Conservation (phyloP, 2,329 filamentous ascomycete genomes). For the Microsporum canis region DNA sequence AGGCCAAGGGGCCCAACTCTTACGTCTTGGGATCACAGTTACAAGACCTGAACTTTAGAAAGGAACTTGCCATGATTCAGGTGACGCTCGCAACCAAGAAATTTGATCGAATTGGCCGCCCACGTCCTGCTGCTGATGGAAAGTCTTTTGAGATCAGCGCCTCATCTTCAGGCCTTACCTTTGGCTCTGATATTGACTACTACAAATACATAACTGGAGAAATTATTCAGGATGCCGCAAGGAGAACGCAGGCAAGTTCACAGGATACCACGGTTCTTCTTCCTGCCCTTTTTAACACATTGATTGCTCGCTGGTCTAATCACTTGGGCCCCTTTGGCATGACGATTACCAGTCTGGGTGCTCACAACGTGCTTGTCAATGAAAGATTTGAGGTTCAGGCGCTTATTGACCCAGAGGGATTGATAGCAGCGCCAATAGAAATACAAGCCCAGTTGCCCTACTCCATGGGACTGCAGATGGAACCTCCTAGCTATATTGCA, state of each 20-base stretch:
- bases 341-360: slow-evolving; percentile 11
- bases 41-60: slow-evolving; percentile 3
- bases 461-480: neutral
- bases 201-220: too few relatives aligned
- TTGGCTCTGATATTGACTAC: too few relatives aligned
- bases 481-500: neutral
- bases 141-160: neutral
- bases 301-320: neutral
- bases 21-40: neutral
- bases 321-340: slow-evolving; percentile 10
- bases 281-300: neutral
- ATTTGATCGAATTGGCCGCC: slow-evolving; percentile 5
- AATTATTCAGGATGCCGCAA: neutral
- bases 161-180: neutral
- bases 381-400: slow-evolving; percentile 12
- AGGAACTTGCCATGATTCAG: slow-evolving; percentile 8
- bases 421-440: slow-evolving; percentile 12
- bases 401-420: slow-evolving; percentile 13
- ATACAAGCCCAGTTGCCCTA: neutral
- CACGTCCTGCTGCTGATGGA: neutral
- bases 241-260: neutral
- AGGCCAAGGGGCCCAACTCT: neutral
- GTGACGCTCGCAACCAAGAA: slow-evolving; percentile 7
- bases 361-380: slow-evolving; percentile 14
- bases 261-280: slow-evolving; percentile 5